Base-by-base conservation (phyloP, 2,329 filamentous ascomycete species). In the Verticillium dahliae region DNA sequence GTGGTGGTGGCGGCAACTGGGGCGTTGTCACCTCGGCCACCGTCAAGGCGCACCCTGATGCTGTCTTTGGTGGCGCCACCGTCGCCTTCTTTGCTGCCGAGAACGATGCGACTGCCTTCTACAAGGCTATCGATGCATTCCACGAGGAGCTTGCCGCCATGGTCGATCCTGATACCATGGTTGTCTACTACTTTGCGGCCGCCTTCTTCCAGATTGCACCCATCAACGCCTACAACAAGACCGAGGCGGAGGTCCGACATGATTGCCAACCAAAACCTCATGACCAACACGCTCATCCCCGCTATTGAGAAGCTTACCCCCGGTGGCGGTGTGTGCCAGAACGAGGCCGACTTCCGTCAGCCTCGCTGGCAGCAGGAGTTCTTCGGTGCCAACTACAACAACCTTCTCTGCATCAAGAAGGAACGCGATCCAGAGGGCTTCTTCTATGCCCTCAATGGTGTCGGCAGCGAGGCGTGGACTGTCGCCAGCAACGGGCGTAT, bases 391-490 rank as follows among this genome's bases (percentile, higher is more conserved):
- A 81, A 81, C 62, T 84, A 83, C 61, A 61, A 67, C 1, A 65
- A 64, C 10, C 66, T 84, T 22, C 60, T 75, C 14, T 38, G 56
- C 0, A 73, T 85, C 35, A 86, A 87, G 76, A 67, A 72, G 38
- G 79, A 76, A 67, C 85, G 79, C 65, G 84, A 85, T 65, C 73
- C 78, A 1, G 60, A 71, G 0, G 67, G 69, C 1, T 62, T 85
- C 6, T 82, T 82, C 39, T 81, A 82, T 59, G 80, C 76, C 11
- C 67, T 67, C 6, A 78, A 75, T n/a, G 78, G 74, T 4, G 82
- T 85, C 6, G 82, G 81, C 0, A 82, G 79, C 61, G 82, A 85
- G 58, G 67, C 66, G n/a, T 85, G 81, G 81, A 65, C 60, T 27
- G 72, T 78, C 7, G 70, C 69, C 4, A 72, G 68, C 6, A 64